Percentiles rank a stretch among this genome's conserved stretches.
Evolutionary conservation across 2,329 filamentous ascomycete species (phyloP).

Genomic region (Penicillium oxalicum): DNA sequence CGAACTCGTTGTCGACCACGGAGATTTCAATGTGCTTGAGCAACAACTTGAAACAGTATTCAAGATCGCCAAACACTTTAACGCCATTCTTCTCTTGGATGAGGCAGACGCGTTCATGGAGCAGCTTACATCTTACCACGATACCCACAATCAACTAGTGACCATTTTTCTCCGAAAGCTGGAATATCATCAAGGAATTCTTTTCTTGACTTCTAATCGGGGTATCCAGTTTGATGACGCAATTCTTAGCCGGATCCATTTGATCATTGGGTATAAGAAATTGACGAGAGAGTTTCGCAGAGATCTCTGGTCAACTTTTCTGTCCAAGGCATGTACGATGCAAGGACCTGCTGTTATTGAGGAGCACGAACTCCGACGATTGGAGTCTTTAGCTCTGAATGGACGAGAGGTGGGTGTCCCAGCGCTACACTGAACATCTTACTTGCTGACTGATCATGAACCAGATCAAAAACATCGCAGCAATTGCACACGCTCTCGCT

Average conservation of each 20-base stretch:
- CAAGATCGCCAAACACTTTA: slow-evolving; percentile 20
- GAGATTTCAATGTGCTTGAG: slow-evolving; percentile 18
- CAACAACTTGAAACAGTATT: slow-evolving; percentile 19
- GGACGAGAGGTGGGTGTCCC: background rate
- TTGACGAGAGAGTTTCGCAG: background rate
- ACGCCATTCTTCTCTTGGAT: slow-evolving; percentile 2
- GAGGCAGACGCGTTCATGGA: slow-evolving; percentile 6
- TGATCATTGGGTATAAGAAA: background rate
- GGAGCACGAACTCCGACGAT: background rate
- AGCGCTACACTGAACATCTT: background rate
- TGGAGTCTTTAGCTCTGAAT: background rate
- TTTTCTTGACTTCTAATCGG: slow-evolving; percentile 8
- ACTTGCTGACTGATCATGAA: background rate
- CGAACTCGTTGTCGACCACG: slow-evolving; percentile 10
- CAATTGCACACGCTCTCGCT: background rate
- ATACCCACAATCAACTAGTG: background rate
- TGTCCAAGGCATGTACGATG: background rate
- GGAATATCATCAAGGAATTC: slow-evolving; percentile 7
- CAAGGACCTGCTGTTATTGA: background rate
- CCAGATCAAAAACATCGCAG: slow-evolving; percentile 1
- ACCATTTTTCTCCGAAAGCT: slow-evolving; percentile 5
- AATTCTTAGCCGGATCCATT: background rate
- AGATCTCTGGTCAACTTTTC: background rate
- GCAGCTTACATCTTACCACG: background rate
- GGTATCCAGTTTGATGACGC: background rate